Evolutionary conservation across 2,329 filamentous ascomycete genomes (phyloP), one percentile per base, ranked within the genome.

Genomic region (Alternaria viburni): DNA sequence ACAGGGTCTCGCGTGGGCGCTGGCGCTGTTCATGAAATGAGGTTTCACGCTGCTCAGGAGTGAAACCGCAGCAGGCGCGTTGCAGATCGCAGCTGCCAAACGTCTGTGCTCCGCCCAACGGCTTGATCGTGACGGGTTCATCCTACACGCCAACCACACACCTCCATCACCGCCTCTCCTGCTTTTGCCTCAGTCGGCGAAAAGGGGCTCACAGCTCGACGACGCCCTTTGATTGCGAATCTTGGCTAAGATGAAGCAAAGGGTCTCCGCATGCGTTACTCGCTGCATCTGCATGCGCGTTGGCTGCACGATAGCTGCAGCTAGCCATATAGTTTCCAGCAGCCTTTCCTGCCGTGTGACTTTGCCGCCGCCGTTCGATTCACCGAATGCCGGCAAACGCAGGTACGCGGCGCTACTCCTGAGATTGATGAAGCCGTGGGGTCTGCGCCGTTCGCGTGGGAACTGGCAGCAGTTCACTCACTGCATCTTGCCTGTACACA

Each of bases 391-490:
- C 56, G 56, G 52, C 23, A 50, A 44, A 69, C 64, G 64, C 68
- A 70, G 67, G 68, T 70, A 70, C 68, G 62, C 68, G 66, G 61
- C 61, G 59, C 68, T 69, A 70, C 66, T 65, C 68, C 66, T 70
- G 59, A 66, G 55, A 61, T 63, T 62, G 60, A 59, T 23, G 30
- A 50, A 44, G 30, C 52, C 36, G 52, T 54, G 32, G 51, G 32
- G 30, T 25, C n/a, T n/a, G 25, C 23, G 36, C 54, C 25, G 45
- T 58, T 58, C 21, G 58, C 28, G 19, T 25, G 19, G n/a, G 36
- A 25, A 21, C 32, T n/a, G 43, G 25, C n/a, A 44, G 23, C 15
- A 32, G 30, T 61, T 32, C 25, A 21, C 23, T n/a, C 36, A 41
- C 32, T 36, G 49, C 13, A 51, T 32, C 4, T 25, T 36, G 49